Conservation (phyloP, 140 eudicot genomes). For the Flaveria floridana region DNA sequence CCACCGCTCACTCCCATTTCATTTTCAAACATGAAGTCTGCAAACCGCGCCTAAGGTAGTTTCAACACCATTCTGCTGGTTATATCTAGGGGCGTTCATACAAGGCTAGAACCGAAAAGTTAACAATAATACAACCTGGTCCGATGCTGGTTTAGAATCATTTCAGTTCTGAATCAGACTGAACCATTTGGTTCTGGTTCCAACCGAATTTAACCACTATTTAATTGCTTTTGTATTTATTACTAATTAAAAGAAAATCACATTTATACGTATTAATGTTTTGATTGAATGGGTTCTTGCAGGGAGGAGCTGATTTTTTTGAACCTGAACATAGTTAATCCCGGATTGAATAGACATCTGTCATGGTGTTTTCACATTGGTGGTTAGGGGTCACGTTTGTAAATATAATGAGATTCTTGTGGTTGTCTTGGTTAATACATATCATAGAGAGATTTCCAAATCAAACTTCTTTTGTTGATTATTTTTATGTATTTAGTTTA, state of each 20-base stretch:
- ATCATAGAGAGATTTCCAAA: slow-evolving; percentile 3
- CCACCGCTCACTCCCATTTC: slow-evolving; percentile 92
- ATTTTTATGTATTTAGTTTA: background rate
- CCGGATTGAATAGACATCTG: slow-evolving; percentile 17
- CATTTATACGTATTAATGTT: background rate
- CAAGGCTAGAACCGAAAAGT: background rate
- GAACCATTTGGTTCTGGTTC: background rate
- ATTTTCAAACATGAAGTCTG: slow-evolving; percentile 50
- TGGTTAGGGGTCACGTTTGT: slow-evolving; percentile 27
- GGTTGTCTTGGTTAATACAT: slow-evolving; percentile 23
- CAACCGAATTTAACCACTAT: background rate
- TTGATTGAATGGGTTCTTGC: slow-evolving; percentile 28
- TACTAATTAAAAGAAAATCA: background rate
- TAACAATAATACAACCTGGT: background rate
- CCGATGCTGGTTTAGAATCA: too few relatives aligned
- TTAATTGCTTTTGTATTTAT: background rate
- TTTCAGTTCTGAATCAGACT: background rate
- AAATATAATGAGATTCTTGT: slow-evolving; percentile 31
- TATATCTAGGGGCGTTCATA: background rate
- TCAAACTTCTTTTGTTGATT: slow-evolving; percentile 1
- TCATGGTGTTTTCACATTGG: slow-evolving; percentile 19
- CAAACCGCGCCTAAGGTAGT: slow-evolving; percentile 34
- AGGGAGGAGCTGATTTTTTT: slow-evolving; percentile 38
- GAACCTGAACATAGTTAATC: slow-evolving; percentile 29
- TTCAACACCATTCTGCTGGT: background rate